phyloP scores from a whole-genome alignment of 257 asterid genomes.

The Solanum pimpinellifolium region DNA sequence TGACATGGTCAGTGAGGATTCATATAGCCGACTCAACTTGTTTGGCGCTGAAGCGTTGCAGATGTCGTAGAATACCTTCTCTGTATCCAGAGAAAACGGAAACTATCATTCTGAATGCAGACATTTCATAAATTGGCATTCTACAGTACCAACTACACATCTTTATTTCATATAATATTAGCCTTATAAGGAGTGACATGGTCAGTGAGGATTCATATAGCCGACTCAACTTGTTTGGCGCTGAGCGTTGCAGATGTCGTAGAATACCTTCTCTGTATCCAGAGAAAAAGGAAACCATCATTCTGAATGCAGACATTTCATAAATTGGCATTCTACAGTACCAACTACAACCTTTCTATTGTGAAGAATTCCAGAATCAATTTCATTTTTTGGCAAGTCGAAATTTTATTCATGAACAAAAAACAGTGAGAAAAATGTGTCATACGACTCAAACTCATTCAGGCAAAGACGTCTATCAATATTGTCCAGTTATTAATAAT shows the following conservation, averaged over 20 bases:
- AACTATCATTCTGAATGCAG: background rate
- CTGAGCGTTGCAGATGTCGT: background rate
- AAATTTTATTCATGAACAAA: background rate
- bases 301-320: background rate
- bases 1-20: background rate
- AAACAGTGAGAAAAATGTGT: background rate
- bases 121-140: background rate
- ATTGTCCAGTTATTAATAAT: background rate
- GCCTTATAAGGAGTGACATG: background rate
- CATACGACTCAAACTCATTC: background rate
- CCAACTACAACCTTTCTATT: background rate
- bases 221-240: background rate
- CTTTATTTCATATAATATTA: too few species aligned
- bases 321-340: background rate
- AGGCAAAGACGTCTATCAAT: background rate
- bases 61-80: background rate
- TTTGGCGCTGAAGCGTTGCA: background rate
- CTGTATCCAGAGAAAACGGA: background rate
- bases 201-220: background rate
- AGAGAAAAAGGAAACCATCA: background rate
- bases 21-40: background rate
- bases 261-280: background rate
- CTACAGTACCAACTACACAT: too few species aligned
- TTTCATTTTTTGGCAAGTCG: background rate
- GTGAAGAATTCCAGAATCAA: background rate